Evolutionary conservation across 192 early-diverging fungal species (phyloP), one percentile per base, ranked within the genome.

Genomic region (Geosiphon pyriformis): DNA sequence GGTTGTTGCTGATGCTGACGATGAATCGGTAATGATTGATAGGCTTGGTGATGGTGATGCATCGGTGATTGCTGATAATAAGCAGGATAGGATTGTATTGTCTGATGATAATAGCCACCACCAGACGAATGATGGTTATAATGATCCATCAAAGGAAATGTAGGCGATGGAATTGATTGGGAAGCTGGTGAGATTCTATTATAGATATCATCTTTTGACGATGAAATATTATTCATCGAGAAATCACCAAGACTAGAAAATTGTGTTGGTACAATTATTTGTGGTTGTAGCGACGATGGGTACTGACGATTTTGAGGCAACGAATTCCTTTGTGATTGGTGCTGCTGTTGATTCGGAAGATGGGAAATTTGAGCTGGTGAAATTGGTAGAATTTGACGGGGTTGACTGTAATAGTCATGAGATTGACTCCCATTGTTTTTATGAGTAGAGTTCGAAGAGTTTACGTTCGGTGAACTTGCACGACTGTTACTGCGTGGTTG

Each of bases 191-290:
- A 25, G 10, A 25, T 30, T 12, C n/a, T 35, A 59, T 59, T 59
- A 37, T 31, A 37, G n/a, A n/a, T n/a, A n/a, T n/a, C n/a, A n/a
- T n/a, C n/a, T n/a, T n/a, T n/a, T n/a, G n/a, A n/a, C n/a, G n/a
- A n/a, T n/a, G n/a, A n/a, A n/a, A n/a, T n/a, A n/a, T n/a, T n/a
- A n/a, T n/a, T n/a, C n/a, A n/a, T n/a, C 26, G 33, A 30, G 3
- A 60, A 26, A 42, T 60, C 58, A 25, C 33, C 58, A 27, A n/a
- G 42, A 12, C 55, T 30, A 22, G 2, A n/a, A n/a, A n/a, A 25
- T 11, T 59, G 58, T 59, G 58, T 59, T 10, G 58, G 58, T 17
- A 59, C 58, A 20, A 59, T 59, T 34, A 59, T 35, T 37, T 59
- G 58, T 37, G 58, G 58, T 52, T 51, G 50, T 22, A n/a, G n/a